Evolutionary conservation across 2,329 filamentous ascomycete species (phyloP), one percentile per base, ranked within the genome.

Genomic region (Fusarium acutatum): DNA sequence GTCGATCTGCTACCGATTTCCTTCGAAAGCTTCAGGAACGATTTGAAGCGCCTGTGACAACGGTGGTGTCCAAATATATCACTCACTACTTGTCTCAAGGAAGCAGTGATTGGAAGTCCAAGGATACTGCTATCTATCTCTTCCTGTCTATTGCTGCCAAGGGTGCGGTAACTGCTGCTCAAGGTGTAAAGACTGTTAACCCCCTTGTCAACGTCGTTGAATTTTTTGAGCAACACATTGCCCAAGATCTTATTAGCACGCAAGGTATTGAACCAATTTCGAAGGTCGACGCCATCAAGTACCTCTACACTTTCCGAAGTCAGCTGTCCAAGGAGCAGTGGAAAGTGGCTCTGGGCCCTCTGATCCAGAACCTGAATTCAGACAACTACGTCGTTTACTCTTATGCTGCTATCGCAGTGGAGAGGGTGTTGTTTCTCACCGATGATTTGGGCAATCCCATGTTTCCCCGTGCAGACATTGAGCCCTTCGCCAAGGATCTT

Each of bases 241-340:
- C 96, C 17, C 88, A 91, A n/a, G 96, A 99, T 81, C 87, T 99
- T 44, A 86, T 97, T 69, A 87, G 89, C n/a, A 86, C 90, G 38
- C 86, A 88, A 35, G 88, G 88, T 6, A 89, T 93, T 3, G 90
- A 97, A 77, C 93, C 95, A 14, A 95, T 99, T 68, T 88, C 97
- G 76, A 97, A 97, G 85, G 96, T 99, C 22, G 96, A 98, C 82
- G 96, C 96, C 24, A 97, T 99, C 87, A 99, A 98, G 82, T 99
- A 95, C 81, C 89, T 99, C 43, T 97, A 99, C 86, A 94, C 93
- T 49, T 99, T 99, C 90, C 93, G 96, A 78, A 97, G 95, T 81
- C 95, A 98, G 80, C 88, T 99, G 69, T 96, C 94, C 24, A 94
- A 94, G 81, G 92, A 95, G 38, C 94, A 98, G 81, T 98, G 96